Base-by-base conservation (phyloP, 352 stramenopile species). In the Labyrinthula sp. region DNA sequence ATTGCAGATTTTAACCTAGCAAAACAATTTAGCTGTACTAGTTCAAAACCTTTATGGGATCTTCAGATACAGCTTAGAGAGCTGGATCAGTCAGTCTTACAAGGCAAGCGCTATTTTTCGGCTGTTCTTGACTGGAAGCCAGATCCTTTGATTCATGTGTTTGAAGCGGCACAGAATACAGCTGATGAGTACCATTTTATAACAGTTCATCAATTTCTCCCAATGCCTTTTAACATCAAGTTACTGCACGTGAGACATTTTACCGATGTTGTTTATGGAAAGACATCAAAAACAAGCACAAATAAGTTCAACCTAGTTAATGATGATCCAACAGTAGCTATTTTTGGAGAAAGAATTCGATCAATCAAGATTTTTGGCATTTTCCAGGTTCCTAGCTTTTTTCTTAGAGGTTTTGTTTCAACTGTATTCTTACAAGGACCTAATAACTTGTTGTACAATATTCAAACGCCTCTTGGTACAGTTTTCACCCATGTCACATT, bases 201-300 rank as follows among this genome's bases (percentile, higher is more conserved):
- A 40, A 40, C 34, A 17, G 34, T 40, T 17, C 34, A 40, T 22
- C 34, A 40, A 30, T 40, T 36, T 22, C 34, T 40, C 9, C 34
- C 34, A 9, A 40, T 40, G 34, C 34, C 34, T 9, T 40, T 33
- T 22, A 40, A 40, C 34, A 17, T 40, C n/a, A 9, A n/a, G 20
- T 22, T 40, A n/a, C 9, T 40, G n/a, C 17, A 40, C 9, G 34
- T 22, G 34, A 22, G 34, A 17, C 34, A 40, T 22, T 36, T 9
- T 9, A 40, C 34, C 34, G 34, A 17, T 12, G 34, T 22, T 30
- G 34, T 30, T 17, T 40, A 40, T 30, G 34, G 34, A 9, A 9
- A 30, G 10, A 22, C 17, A 40, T 17, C 15, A 9, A 9, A 9
- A 9, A n/a, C n/a, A n/a, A n/a, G n/a, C n/a, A n/a, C n/a, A n/a